Base-by-base conservation (phyloP, 495 filamentous ascomycete genomes). In the Lepidopterella palustris region DNA sequence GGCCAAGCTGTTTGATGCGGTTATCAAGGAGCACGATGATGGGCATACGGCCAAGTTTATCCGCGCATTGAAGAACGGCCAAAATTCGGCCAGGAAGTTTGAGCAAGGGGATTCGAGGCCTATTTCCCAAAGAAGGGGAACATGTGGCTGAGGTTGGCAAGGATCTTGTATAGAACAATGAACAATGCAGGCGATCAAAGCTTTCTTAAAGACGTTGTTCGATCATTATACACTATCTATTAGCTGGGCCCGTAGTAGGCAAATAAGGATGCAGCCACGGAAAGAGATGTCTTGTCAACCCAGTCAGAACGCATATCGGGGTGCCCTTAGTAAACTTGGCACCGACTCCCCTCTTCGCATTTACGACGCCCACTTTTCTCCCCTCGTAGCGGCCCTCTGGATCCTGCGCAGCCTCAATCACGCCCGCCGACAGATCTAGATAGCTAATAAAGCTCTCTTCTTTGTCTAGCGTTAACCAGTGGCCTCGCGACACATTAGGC, bases 1-100 rank as follows among this genome's bases (percentile, higher is more conserved):
- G 85, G 68, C 74, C 40, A 74, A 77, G 1, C 69, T 92, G 20
- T 78, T 88, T 49, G 65, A 77, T 9, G 75, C 83, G 4, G 73
- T 85, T 9, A 73, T 77, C 35, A 57, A 59, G 18, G 75, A 82
- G 39, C 65, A 77, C 0, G 92, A 96, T 63, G 89, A 95, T 70
- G 90, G 91, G 0, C 91, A 97, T 71, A 70, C 82, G 24, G 72
- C 81, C 51, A 96, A 97, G 71, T 69, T 93, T 4, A 76, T 83
- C 20, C 74, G 92, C 27, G 87, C 90, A 3, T 64, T 90, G 11
- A 77, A 75, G 23, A 68, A 84, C 66, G 87, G 77, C 0, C 73
- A 85, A 70, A 64, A 68, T 27, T 65, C 81, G 11, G 82, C 78
- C 58, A 58, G 65, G 66, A 57, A 60, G 28, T 79, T 75, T 57